phyloP scores from a whole-genome alignment of 148 eudicot species.

The Drosera capensis region DNA sequence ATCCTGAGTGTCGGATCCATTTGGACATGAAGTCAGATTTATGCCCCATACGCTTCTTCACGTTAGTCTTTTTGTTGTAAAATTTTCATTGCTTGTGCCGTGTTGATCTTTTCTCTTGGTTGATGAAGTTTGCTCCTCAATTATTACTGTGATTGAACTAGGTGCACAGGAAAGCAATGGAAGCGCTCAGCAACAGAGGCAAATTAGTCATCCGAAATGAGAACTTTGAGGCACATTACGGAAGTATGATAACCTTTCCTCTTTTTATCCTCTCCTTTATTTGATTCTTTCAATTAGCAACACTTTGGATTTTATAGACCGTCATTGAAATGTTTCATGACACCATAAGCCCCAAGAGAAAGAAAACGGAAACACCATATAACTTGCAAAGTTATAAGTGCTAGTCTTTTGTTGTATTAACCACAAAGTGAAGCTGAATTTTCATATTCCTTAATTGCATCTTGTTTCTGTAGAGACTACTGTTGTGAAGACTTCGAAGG shows the following conservation, averaged over 20 bases:
- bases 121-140: too few relatives aligned
- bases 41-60: too few relatives aligned
- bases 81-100: too few relatives aligned
- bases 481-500: conserved; percentile 13
- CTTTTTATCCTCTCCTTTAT: neutral
- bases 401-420: neutral
- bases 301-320: neutral
- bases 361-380: neutral
- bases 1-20: too few relatives aligned
- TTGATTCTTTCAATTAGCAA: neutral
- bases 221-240: neutral
- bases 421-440: neutral
- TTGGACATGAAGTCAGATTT: too few relatives aligned
- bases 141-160: too few relatives aligned
- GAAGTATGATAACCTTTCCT: neutral
- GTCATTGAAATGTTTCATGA: neutral
- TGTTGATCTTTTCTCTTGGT: too few relatives aligned
- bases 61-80: too few relatives aligned
- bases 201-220: conserved; percentile 1
- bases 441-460: too few relatives aligned
- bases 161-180: conserved; percentile 4
- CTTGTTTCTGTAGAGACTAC: neutral
- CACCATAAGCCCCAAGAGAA: neutral
- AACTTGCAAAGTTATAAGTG: neutral
- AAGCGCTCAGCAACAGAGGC: conserved; percentile 1